Percentiles rank a stretch among this genome's conserved stretches.
Conservation (phyloP, 2,329 filamentous ascomycete genomes). For the Aspergillus texensis region DNA sequence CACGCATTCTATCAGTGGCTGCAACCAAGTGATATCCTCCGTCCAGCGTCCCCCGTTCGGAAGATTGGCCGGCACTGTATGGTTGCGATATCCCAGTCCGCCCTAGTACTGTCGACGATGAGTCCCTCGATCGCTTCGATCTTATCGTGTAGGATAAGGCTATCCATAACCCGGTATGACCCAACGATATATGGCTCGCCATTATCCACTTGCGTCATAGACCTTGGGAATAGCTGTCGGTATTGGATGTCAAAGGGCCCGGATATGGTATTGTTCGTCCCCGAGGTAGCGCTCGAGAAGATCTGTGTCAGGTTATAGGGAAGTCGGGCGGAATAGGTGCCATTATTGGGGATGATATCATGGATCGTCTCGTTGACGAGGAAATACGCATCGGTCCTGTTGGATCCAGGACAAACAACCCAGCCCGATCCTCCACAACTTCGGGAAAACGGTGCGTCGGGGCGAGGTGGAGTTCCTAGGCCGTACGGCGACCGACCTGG, state of each 20-base stretch:
- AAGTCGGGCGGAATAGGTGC: conserved; percentile 15
- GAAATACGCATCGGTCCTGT: no score
- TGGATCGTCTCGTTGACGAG: neutral
- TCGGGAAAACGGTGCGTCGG: conserved; percentile 35
- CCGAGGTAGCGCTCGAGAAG: no score
- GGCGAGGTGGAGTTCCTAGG: conserved; percentile 42
- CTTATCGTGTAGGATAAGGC: conserved; percentile 37
- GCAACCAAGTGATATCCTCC: conserved; percentile 53
- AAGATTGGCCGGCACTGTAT: conserved; percentile 40
- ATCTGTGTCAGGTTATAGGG: no score
- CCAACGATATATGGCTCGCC: conserved; percentile 18
- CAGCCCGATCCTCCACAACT: conserved; percentile 32
- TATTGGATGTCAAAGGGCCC: conserved; percentile 44
- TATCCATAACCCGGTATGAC: conserved; percentile 31
- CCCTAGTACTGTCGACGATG: conserved; percentile 47
- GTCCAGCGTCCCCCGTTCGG: conserved; percentile 45
- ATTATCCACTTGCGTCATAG: conserved; percentile 9
- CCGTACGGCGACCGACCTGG: conserved; percentile 43
- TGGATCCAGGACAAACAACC: no score
- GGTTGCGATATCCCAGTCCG: conserved; percentile 51
- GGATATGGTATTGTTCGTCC: no score
- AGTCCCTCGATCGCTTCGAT: conserved; percentile 47
- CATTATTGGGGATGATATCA: conserved; percentile 43
- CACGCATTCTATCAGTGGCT: conserved; percentile 50
- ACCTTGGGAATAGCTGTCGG: conserved; percentile 20